A percentile compares a stretch with the other conserved stretches of the same genome.
These are phyloP conservation scores for Crinitomyces ghanaensis DNA, from an alignment of 805 yeast genomes.

Conservation along the genomic window DNA sequence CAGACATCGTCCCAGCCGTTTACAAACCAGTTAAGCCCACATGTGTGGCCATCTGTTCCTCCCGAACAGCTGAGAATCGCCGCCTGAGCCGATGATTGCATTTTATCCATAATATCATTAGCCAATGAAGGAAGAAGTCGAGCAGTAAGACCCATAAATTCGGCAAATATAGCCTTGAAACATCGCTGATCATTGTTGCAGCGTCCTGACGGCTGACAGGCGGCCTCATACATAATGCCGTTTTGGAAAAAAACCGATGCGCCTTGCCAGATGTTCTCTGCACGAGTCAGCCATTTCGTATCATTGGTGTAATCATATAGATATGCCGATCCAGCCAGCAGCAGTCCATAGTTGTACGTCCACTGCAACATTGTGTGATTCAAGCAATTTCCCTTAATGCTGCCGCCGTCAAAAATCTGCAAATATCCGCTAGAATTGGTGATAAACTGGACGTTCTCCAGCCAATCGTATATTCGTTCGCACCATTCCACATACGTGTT, in stretches of 20 bases:
- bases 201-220: conserved; percentile 46
- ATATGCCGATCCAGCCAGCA: conserved; percentile 59
- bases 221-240: conserved; percentile 53
- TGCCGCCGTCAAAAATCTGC: conserved; percentile 64
- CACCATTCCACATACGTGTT: conserved; percentile 64
- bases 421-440: conserved; percentile 18
- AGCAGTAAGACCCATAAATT: conserved; percentile 55
- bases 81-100: conserved; percentile 47
- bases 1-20: conserved; percentile 52
- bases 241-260: conserved; percentile 40
- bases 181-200: conserved; percentile 70
- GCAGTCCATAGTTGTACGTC: conserved; percentile 65
- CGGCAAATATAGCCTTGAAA: conserved; percentile 57
- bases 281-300: conserved; percentile 45
- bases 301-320: conserved; percentile 53
- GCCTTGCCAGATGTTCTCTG: conserved; percentile 35
- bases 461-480: conserved; percentile 67
- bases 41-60: conserved; percentile 69
- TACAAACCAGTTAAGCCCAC: conserved; percentile 63
- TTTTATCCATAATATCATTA: conserved; percentile 34
- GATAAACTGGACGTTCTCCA: conserved; percentile 37
- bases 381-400: conserved; percentile 37
- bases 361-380: conserved; percentile 45
- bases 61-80: conserved; percentile 77
- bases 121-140: conserved; percentile 45